Evolutionary conservation across 1,284 basidiomycete genomes (phyloP), one percentile per base, ranked within the genome.

Genomic region (Chiua sp.): DNA sequence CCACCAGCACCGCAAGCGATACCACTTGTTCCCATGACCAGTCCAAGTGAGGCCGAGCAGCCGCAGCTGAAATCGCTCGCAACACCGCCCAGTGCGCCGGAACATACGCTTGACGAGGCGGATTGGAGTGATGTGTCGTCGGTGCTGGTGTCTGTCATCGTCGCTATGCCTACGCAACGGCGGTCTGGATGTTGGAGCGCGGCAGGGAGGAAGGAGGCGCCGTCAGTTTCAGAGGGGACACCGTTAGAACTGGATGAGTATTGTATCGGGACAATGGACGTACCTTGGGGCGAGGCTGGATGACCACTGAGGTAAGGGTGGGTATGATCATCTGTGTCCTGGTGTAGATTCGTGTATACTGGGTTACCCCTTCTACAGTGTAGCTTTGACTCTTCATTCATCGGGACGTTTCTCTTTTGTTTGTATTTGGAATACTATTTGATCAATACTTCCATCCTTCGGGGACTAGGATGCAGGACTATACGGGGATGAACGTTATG

Each of bases 131-230:
- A 69, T 39, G 57, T 55, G 30, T 58, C 63, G 51, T 68, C 63
- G 18, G 50, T 81, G 23, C 78, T 77, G 51, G 72, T 83, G 20
- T 73, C 76, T 12, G 75, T 82, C 30, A 68, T 77, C 30, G 74
- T 83, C 42, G 66, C 74, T n/a, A 79, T 83, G 79, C 82, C 82
- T n/a, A 73, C 65, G 6, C 68, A 59, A 56, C 63, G 59, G 32
- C 55, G 16, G 22, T n/a, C n/a, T 10, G 42, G 42, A n/a, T 44
- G 12, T 44, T 7, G n/a, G 39, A 15, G 26, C 39, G 46, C 61
- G 26, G 55, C 56, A 47, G 54, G 49, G 37, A 53, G 15, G 26
- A 35, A 35, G 32, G 53, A 61, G 23, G n/a, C n/a, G 12, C n/a
- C n/a, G n/a, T 44, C 15, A 35, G 49, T 55, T 23, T 16, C 20